Conservation (phyloP, 495 filamentous ascomycete genomes). For the Neurospora africana region DNA sequence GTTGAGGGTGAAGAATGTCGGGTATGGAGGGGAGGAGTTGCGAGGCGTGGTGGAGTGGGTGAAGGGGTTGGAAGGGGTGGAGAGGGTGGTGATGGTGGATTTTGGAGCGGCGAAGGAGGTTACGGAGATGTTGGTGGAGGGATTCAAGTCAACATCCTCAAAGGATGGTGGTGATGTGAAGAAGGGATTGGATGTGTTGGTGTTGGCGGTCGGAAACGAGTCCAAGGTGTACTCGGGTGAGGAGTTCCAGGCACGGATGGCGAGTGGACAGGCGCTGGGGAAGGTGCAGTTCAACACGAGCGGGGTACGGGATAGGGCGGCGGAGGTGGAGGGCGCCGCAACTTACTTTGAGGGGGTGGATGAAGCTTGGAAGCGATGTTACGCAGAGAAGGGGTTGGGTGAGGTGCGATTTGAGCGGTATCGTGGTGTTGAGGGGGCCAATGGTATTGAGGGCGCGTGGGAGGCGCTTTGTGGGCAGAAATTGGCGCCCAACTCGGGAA, state of each 20-base stretch:
- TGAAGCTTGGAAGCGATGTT: constrained; percentile 2
- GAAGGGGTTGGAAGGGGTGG: not conserved
- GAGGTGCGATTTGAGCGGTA: not conserved
- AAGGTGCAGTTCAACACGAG: constrained; percentile 4
- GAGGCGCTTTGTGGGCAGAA: not conserved
- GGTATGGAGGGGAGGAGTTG: not conserved
- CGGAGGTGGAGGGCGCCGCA: not conserved
- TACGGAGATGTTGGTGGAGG: not conserved
- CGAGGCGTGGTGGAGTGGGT: not conserved
- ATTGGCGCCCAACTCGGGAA: not conserved
- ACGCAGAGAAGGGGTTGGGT: not conserved
- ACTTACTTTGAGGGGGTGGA: not conserved
- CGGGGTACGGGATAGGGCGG: not conserved
- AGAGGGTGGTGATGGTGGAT: not conserved
- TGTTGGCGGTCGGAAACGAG: not conserved
- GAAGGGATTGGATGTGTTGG: not conserved
- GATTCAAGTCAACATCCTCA: not conserved
- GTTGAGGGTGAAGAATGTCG: not conserved
- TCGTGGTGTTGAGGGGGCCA: not conserved
- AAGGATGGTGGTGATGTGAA: not conserved
- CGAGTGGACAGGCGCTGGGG: not conserved
- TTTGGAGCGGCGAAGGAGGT: constrained; percentile 1
- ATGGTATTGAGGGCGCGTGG: constrained; percentile 3
- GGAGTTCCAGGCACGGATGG: not conserved
- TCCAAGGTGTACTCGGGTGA: constrained; percentile 2